Evolutionary conservation across 2,329 filamentous ascomycete genomes (phyloP).

Genomic region (Hypoxylon sp.): DNA sequence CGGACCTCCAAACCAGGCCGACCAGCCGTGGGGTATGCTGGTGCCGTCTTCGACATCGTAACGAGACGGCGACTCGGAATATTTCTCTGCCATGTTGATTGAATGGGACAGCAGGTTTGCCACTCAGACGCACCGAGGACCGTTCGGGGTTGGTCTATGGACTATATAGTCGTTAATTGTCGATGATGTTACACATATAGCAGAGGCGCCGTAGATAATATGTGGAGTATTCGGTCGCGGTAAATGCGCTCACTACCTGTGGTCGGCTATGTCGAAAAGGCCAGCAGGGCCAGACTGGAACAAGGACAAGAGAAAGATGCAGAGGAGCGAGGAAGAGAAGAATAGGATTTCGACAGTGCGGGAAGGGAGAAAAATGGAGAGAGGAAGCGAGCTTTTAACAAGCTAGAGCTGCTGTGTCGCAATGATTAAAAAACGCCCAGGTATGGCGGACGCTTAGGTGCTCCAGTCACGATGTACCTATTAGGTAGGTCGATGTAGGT

Average conservation of each 20-base stretch:
- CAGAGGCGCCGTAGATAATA: no score
- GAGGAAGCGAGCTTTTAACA: slow-evolving; percentile 21
- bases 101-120: background rate
- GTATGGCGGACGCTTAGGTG: slow-evolving; percentile 7
- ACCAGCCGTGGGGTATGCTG: slow-evolving; percentile 43
- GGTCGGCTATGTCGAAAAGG: no score
- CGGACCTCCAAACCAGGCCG: slow-evolving; percentile 51
- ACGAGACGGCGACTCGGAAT: slow-evolving; percentile 34
- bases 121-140: background rate
- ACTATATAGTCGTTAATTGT: background rate
- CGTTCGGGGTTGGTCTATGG: background rate
- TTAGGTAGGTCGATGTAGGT: slow-evolving; percentile 19
- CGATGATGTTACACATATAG: background rate
- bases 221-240: no score
- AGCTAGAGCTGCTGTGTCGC: slow-evolving; percentile 14
- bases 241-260: no score
- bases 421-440: slow-evolving; percentile 8
- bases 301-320: background rate
- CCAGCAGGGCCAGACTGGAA: background rate
- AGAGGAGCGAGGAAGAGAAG: background rate
- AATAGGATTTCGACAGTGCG: slow-evolving; percentile 1
- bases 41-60: slow-evolving; percentile 62
- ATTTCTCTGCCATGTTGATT: slow-evolving; percentile 36
- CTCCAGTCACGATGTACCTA: slow-evolving; percentile 14
- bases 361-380: slow-evolving; percentile 1